Base-by-base conservation (phyloP, 805 yeast genomes). In the Torulaspora indica region DNA sequence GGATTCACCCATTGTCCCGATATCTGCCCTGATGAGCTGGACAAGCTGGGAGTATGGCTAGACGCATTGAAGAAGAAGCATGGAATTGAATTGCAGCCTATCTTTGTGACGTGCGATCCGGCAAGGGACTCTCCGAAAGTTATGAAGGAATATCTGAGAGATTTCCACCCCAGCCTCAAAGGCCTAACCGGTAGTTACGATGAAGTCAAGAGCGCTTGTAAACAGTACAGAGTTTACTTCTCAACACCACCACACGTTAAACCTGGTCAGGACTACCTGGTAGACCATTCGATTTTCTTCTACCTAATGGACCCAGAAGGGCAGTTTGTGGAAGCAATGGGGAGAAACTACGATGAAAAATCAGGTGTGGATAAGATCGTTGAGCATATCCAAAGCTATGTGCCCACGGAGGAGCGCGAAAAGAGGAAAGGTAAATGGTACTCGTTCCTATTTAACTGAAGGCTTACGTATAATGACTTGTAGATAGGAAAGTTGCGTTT, bases 221-320 rank as follows among this genome's bases (percentile, higher is more conserved):
- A 89, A 66, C 79, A 81, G 54, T 93, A 81, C 68, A 76, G 98
- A 54, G 98, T 93, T 10, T 93, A 93, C 67, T 93, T 93, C 67
- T 87, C 96, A n/a, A 93, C 98, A 1, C 98, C 98, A 3, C 85
- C 90, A 20, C 79, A 88, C 60, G 83, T 93, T 37, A 87, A 89
- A 63, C 93, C 95, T 0, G 98, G 97, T 14, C 95, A 93, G 67
- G 96, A 93, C 57, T 93, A 93, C 62, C 73, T 93, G 49, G 98
- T 93, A 25, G 98, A 93, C 63, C 98, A 93, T 67, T 91, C 98
- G 3, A 89, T 93, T 47, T 93, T 93, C 78, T 91, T 91, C 69
- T 93, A 93, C 61, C 71, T 93, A 57, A 91, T 93, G 97, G 98
- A 93, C 63, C 90, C 96, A n/a, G 96, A 93, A 63, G 98, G 98